phyloP scores from a whole-genome alignment of 2,329 filamentous ascomycete genomes.

The Sporothrix sp. region DNA sequence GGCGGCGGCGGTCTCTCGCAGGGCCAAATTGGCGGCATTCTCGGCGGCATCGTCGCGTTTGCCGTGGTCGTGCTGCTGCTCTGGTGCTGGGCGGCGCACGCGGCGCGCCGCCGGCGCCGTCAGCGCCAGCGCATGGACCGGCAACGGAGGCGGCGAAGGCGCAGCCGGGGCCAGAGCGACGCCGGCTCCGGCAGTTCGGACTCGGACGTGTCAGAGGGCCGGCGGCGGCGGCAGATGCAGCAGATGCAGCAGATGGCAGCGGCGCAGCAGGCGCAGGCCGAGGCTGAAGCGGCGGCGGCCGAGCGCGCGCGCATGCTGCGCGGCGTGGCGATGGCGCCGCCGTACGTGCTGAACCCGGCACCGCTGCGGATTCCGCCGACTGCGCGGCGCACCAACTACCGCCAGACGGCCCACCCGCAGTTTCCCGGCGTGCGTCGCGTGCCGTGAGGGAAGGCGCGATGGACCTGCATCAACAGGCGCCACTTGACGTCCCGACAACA shows the following conservation, averaged over 20 bases:
- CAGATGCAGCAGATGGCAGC: not conserved
- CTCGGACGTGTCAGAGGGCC: not conserved
- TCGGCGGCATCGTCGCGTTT: conserved; percentile 31
- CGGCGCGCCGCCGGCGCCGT: not conserved
- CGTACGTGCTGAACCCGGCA: conserved; percentile 14
- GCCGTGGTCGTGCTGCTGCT: conserved; percentile 27
- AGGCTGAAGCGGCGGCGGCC: not conserved
- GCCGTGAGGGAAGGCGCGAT: not conserved
- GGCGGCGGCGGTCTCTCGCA: conserved; percentile 12
- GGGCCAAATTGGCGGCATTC: conserved; percentile 32
- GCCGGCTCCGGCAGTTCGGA: not conserved
- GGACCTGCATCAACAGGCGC: too few relatives aligned
- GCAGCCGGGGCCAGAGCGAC: too few relatives aligned
- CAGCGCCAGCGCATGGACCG: not conserved
- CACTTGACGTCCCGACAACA: too few relatives aligned
- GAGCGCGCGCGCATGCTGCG: not conserved
- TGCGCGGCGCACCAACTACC: conserved; percentile 2
- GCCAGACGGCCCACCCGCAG: conserved; percentile 9
- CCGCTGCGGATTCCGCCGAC: conserved; percentile 16
- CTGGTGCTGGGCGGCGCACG: conserved; percentile 27
- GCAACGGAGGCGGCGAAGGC: not conserved
- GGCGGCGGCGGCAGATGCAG: not conserved
- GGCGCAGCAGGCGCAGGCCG: not conserved
- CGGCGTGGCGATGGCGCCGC: not conserved
- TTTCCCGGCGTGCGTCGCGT: not conserved